These are phyloP conservation scores for Friedmanniomyces endolithicus DNA, from an alignment of 495 filamentous ascomycete genomes.

Conservation along the genomic window DNA sequence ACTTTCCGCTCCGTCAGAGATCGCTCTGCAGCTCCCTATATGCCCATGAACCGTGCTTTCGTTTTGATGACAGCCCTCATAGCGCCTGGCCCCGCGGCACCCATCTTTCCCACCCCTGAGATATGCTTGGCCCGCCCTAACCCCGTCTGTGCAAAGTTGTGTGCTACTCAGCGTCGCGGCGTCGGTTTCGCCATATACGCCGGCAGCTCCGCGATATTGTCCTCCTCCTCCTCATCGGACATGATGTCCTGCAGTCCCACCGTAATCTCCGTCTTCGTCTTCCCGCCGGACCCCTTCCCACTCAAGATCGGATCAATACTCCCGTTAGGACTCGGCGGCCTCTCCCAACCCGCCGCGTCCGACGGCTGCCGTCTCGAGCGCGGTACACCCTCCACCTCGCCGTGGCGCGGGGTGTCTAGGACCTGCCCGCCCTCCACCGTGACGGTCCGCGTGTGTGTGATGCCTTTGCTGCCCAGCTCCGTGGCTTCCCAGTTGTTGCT, in stretches of 20 bases:
- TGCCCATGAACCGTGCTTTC: not conserved
- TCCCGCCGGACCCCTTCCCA: not conserved
- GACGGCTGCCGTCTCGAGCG: not conserved
- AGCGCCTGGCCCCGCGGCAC: too few species aligned
- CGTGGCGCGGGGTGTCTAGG: not conserved
- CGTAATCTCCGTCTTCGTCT: constrained; percentile 8
- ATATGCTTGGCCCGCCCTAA: too few species aligned
- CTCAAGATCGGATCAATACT: constrained; percentile 16
- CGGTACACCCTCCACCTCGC: not conserved
- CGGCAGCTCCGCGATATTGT: constrained; percentile 6
- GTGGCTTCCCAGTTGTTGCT: constrained; percentile 11
- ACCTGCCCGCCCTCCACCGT: constrained; percentile 13
- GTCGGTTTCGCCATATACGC: not conserved
- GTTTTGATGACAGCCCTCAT: not conserved
- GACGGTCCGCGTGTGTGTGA: constrained; percentile 20
- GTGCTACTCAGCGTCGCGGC: not conserved
- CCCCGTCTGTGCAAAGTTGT: not conserved
- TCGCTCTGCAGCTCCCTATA: not conserved
- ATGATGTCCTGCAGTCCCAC: constrained; percentile 4
- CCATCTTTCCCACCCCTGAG: not conserved
- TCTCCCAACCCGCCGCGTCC: not conserved
- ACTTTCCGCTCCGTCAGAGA: too few species aligned
- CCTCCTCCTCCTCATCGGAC: constrained; percentile 6
- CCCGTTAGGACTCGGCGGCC: constrained; percentile 6
- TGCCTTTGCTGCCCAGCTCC: constrained; percentile 16